Percentiles rank a stretch among this genome's conserved stretches.
Evolutionary conservation across 2,329 filamentous ascomycete species (phyloP).

Genomic region (Colletotrichum neosansevieriae): DNA sequence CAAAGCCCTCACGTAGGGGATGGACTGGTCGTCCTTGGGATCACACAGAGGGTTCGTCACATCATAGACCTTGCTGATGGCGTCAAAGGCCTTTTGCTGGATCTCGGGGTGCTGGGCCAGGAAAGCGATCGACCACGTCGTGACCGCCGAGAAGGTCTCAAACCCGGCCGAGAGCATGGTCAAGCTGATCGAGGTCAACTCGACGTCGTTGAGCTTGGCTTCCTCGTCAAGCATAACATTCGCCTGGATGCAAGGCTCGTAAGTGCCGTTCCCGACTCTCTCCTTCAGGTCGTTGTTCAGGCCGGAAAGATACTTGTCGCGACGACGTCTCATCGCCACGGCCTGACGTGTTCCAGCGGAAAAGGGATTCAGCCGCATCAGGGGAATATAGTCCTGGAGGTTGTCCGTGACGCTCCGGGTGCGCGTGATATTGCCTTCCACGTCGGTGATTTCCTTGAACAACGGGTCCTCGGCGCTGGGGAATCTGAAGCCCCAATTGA

Average conservation of each 20-base stretch:
- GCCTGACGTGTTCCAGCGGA: slow-evolving; percentile 34
- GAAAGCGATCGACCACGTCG: slow-evolving; percentile 46
- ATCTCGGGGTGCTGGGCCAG: slow-evolving; percentile 46
- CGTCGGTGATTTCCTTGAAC: slow-evolving; percentile 43
- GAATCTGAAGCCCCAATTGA: slow-evolving; percentile 72
- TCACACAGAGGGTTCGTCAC: slow-evolving; percentile 80
- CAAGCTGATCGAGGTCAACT: slow-evolving; percentile 75
- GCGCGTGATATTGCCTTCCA: slow-evolving; percentile 43
- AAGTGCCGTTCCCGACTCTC: slow-evolving; percentile 61
- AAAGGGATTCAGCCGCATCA: slow-evolving; percentile 40
- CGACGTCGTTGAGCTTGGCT: slow-evolving; percentile 57
- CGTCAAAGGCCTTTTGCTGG: slow-evolving; percentile 45
- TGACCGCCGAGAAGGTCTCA: slow-evolving; percentile 46
- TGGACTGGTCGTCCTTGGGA: slow-evolving; percentile 80
- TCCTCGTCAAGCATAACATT: slow-evolving; percentile 75
- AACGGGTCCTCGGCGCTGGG: slow-evolving; percentile 34
- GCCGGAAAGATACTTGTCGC: slow-evolving; percentile 42
- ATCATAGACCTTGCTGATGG: slow-evolving; percentile 70
- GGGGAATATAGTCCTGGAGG: slow-evolving; percentile 43
- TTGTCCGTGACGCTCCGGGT: slow-evolving; percentile 42
- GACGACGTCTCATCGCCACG: slow-evolving; percentile 40
- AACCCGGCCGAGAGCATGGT: slow-evolving; percentile 68
- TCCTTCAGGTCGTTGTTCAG: slow-evolving; percentile 42
- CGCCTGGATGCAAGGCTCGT: slow-evolving; percentile 74
- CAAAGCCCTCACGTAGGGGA: slow-evolving; percentile 81